phyloP scores from a whole-genome alignment of 352 stramenopile genomes.

The Globisporangium mamillatum region DNA sequence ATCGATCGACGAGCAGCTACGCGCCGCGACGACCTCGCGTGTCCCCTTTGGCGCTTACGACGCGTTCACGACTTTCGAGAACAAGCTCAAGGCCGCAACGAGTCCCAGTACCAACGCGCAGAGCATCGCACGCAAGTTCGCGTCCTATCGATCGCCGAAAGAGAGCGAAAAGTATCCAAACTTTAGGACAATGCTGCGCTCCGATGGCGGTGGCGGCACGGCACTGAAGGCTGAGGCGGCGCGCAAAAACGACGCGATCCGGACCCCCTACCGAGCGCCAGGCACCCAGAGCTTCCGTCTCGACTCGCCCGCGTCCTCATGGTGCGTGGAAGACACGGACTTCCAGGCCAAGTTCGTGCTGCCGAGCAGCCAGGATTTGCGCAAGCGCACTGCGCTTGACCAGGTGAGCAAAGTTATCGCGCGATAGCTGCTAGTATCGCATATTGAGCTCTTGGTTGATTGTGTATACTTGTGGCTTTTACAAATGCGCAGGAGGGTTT shows the following conservation, averaged over 20 bases:
- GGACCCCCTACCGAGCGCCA: slow-evolving; percentile 43
- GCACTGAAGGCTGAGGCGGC: slow-evolving; percentile 41
- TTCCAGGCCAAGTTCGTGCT: slow-evolving; percentile 71
- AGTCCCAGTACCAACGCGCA: background rate
- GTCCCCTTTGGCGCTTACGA: slow-evolving; percentile 11
- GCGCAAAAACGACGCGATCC: slow-evolving; percentile 38
- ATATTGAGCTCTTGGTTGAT: background rate
- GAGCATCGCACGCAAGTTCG: slow-evolving; percentile 7
- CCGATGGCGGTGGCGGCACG: slow-evolving; percentile 18
- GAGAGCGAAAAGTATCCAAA: slow-evolving; percentile 23
- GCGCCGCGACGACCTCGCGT: slow-evolving; percentile 5
- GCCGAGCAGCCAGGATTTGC: slow-evolving; percentile 61
- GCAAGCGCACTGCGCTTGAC: slow-evolving; percentile 44
- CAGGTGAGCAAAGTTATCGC: slow-evolving; percentile 28
- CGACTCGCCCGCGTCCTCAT: slow-evolving; percentile 24
- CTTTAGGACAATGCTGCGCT: slow-evolving; percentile 29
- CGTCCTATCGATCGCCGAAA: slow-evolving; percentile 23
- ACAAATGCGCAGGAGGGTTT: slow-evolving; percentile 35
- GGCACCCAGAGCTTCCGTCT: slow-evolving; percentile 45
- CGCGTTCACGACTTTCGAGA: slow-evolving; percentile 12
- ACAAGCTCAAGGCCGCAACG: background rate
- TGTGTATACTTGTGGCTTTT: background rate
- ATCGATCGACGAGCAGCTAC: slow-evolving; percentile 11
- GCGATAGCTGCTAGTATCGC: background rate
- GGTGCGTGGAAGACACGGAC: slow-evolving; percentile 26